A percentile compares a stretch with the other conserved stretches of the same genome.
Conservation (phyloP, 371 early-diverging fungal genomes). For the Dentiscutata heterogama region DNA sequence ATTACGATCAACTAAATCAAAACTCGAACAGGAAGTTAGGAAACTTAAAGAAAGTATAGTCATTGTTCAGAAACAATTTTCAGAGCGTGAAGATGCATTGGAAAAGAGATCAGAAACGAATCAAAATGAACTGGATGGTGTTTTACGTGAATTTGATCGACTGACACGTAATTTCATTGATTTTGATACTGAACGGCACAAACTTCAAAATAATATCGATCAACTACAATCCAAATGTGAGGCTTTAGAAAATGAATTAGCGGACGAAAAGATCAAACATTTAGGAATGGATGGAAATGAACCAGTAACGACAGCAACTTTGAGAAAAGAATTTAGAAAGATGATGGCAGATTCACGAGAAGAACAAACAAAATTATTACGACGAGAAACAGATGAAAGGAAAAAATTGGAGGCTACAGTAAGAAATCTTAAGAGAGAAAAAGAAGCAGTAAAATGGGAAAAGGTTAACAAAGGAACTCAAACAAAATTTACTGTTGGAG, state of each 20-base stretch:
- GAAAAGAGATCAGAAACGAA: conserved; percentile 13
- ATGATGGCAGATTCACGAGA: conserved; percentile 61
- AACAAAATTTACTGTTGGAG: conserved; percentile 53
- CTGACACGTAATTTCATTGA: conserved; percentile 61
- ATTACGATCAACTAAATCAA: conserved; percentile 8
- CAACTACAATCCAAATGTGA: conserved; percentile 50
- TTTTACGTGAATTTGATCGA: conserved; percentile 62
- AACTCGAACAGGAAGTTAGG: conserved; percentile 22
- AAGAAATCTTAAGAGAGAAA: conserved; percentile 60
- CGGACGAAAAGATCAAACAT: conserved; percentile 50
- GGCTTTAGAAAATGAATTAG: conserved; percentile 50
- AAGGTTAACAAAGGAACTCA: conserved; percentile 56
- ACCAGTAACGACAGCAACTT: conserved; percentile 56
- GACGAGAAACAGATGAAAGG: conserved; percentile 56
- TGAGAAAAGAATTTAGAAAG: conserved; percentile 67
- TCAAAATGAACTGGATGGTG: conserved; percentile 56
- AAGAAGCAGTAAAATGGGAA: conserved; percentile 60
- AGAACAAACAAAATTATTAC: conserved; percentile 58
- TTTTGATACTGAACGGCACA: conserved; percentile 57
- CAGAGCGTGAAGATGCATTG: conserved; percentile 18
- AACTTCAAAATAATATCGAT: conserved; percentile 50
- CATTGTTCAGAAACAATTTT: not conserved
- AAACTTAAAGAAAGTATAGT: not conserved
- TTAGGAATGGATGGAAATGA: conserved; percentile 45
- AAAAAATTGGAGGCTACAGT: conserved; percentile 56